These are phyloP conservation scores for Panaeolus cyanescens DNA, from an alignment of 768 basidiomycete species.

Conservation along the genomic window DNA sequence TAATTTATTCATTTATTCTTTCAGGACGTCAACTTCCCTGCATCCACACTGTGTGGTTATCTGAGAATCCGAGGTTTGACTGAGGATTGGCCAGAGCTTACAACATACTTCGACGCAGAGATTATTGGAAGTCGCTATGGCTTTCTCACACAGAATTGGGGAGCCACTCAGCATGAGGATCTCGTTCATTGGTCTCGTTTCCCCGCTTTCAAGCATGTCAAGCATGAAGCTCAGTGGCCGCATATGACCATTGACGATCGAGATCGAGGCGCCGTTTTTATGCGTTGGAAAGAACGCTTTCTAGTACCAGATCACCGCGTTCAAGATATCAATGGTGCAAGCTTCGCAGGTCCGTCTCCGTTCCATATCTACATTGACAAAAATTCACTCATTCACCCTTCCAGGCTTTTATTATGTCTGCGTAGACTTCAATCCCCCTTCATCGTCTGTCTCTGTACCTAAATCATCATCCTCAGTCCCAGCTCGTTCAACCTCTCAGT, in stretches of 20 bases:
- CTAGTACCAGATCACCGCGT: constrained; percentile 94
- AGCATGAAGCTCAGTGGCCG: constrained; percentile 76
- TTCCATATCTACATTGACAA: constrained; percentile 4
- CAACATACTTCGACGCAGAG: constrained; percentile 96
- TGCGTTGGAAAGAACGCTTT: constrained; percentile 97
- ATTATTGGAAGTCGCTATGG: constrained; percentile 91
- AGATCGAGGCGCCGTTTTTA: constrained; percentile 83
- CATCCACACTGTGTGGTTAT: constrained; percentile 88
- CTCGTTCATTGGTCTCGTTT: constrained; percentile 95
- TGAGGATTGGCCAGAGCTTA: constrained; percentile 93
- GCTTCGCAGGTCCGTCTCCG: constrained; percentile 78
- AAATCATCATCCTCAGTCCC: constrained; percentile 16
- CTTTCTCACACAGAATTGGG: constrained; percentile 89
- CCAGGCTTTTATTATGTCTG: constrained; percentile 94
- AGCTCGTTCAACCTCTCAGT: constrained; percentile 20
- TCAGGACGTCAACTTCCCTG: constrained; percentile 87
- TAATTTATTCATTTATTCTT: constrained; percentile 4
- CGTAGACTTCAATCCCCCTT: constrained; percentile 83
- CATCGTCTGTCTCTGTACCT: constrained; percentile 31
- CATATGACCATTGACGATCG: constrained; percentile 76
- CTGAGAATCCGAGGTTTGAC: constrained; percentile 92
- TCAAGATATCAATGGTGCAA: constrained; percentile 92
- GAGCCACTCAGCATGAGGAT: constrained; percentile 89
- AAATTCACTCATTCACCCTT: constrained; percentile 9
- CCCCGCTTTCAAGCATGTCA: constrained; percentile 84